These are phyloP conservation scores for Amylostereum areolatum DNA, from an alignment of 1,284 basidiomycete species.

Conservation along the genomic window DNA sequence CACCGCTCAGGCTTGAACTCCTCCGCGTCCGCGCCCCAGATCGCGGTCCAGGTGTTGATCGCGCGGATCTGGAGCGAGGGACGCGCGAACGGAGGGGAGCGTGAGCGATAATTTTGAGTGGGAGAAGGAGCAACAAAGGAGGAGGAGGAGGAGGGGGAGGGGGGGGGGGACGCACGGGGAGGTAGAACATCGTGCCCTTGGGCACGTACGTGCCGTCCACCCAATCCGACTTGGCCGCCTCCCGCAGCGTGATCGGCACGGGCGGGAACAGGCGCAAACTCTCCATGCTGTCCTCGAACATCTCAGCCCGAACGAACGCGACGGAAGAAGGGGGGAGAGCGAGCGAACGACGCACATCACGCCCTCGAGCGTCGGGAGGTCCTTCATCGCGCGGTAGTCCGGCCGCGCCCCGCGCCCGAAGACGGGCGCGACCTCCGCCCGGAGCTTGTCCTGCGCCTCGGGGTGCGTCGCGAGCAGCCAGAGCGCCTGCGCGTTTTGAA, in stretches of 20 bases:
- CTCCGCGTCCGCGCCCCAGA: conserved; percentile 45
- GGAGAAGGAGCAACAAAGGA: not conserved
- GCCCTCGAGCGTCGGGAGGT: conserved; percentile 39
- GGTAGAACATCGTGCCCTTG: conserved; percentile 39
- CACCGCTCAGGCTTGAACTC: too few relatives aligned
- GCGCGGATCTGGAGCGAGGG: conserved; percentile 45
- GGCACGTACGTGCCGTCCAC: conserved; percentile 42
- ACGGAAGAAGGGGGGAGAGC: not conserved
- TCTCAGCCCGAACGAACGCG: too few relatives aligned
- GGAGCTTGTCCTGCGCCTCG: conserved; percentile 33
- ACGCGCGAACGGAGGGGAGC: not conserved
- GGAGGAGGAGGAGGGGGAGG: not conserved
- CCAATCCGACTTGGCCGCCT: conserved; percentile 34
- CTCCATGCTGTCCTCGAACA: conserved; percentile 23
- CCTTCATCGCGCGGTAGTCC: conserved; percentile 40
- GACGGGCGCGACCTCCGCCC: conserved; percentile 34
- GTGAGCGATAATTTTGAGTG: not conserved
- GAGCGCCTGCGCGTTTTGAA: conserved; percentile 23
- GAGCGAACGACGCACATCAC: conserved; percentile 37
- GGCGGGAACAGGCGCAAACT: conserved; percentile 38
- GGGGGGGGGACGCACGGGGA: conserved; percentile 30
- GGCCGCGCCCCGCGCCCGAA: conserved; percentile 31
- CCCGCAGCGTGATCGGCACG: conserved; percentile 40
- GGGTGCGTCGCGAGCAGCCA: conserved; percentile 32
- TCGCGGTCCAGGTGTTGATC: conserved; percentile 38